Percentiles rank a stretch among this genome's conserved stretches.
These are phyloP conservation scores for Oldenlandia corymbosa DNA, from an alignment of 257 asterid species.

Conservation along the genomic window DNA sequence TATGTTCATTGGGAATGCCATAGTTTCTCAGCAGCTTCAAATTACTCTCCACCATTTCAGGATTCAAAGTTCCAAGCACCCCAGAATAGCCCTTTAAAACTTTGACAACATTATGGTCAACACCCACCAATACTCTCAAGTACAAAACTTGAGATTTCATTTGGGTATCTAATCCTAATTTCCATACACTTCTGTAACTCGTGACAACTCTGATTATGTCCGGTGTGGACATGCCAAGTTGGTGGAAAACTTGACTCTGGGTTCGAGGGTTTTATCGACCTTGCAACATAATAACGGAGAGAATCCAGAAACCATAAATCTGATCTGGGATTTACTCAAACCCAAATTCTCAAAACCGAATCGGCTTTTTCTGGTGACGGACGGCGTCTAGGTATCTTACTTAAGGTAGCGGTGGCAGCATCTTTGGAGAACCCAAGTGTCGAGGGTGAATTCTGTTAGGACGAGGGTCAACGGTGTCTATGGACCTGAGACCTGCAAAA, in stretches of 20 bases:
- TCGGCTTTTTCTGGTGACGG: conserved; percentile 9
- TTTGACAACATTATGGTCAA: conserved; percentile 7
- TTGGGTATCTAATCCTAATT: conserved; percentile 6
- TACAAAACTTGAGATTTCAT: conserved; percentile 11
- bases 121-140: conserved; percentile 17
- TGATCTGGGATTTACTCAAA: conserved; percentile 21
- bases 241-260: conserved; percentile 19
- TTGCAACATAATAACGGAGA: conserved; percentile 16
- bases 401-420: conserved; percentile 15
- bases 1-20: conserved; percentile 12
- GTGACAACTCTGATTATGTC: conserved; percentile 11
- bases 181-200: not conserved
- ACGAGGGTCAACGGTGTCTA: too few species aligned
- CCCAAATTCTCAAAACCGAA: conserved; percentile 22
- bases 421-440: conserved; percentile 22
- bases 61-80: too few species aligned
- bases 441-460: too few species aligned
- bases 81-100: conserved; percentile 9
- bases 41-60: too few species aligned
- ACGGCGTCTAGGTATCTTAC: conserved; percentile 3
- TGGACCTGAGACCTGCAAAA: too few species aligned
- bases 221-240: conserved; percentile 18
- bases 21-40: conserved; percentile 2
- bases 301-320: not conserved
- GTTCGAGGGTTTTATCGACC: conserved; percentile 18